phyloP scores from a whole-genome alignment of 805 yeast species.

The Starmerella potacharoeniae region DNA sequence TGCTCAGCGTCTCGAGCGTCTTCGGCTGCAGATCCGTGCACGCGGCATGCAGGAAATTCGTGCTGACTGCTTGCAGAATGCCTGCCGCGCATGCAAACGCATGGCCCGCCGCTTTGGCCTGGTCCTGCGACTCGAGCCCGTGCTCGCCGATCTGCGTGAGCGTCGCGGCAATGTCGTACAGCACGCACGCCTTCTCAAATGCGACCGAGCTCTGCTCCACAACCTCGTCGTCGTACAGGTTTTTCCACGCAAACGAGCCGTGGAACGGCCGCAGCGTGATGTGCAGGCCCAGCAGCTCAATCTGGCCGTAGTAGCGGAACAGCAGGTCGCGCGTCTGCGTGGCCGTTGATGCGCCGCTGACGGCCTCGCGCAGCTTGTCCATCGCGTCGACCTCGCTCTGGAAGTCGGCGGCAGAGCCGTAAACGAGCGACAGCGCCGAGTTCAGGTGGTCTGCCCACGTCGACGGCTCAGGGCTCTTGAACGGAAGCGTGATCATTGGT shows the following conservation, averaged over 20 bases:
- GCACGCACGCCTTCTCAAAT: conserved; percentile 75
- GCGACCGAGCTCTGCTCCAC: conserved; percentile 68
- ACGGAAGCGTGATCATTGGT: conserved; percentile 30
- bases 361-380: conserved; percentile 49
- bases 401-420: conserved; percentile 52
- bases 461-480: conserved; percentile 41
- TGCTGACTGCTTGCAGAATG: conserved; percentile 55
- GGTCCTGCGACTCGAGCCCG: conserved; percentile 16
- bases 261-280: conserved; percentile 42
- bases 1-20: conserved; percentile 50
- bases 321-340: conserved; percentile 42
- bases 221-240: conserved; percentile 44
- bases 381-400: conserved; percentile 44
- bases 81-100: conserved; percentile 70
- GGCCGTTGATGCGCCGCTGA: conserved; percentile 36
- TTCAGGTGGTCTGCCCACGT: conserved; percentile 59
- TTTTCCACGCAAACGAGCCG: conserved; percentile 66
- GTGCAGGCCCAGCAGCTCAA: conserved; percentile 69
- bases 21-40: conserved; percentile 62
- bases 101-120: conserved; percentile 35
- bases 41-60: conserved; percentile 83
- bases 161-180: conserved; percentile 66
- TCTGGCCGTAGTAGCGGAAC: conserved; percentile 63
- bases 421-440: conserved; percentile 45
- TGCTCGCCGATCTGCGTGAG: conserved; percentile 37